Conservation (phyloP, 495 filamentous ascomycete genomes). For the Xylaria acuta region DNA sequence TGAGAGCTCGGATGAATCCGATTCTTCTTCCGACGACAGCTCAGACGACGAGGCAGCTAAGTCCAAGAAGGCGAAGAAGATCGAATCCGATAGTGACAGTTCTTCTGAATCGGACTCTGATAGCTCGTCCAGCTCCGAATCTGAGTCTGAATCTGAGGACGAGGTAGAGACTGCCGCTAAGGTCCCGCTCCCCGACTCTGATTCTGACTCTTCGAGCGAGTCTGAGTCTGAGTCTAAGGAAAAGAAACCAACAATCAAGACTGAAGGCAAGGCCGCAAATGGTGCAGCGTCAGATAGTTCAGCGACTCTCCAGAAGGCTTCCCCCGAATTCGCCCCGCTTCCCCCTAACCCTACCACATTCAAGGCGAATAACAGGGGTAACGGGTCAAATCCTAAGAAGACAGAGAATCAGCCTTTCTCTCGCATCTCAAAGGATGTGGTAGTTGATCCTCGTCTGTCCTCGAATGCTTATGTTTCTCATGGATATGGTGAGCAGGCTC, state of each 20-base stretch:
- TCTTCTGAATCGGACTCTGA: conserved; percentile 55
- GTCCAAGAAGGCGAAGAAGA: conserved; percentile 26
- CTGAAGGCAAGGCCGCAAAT: conserved; percentile 23
- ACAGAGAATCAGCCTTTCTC: conserved; percentile 67
- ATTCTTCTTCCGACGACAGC: conserved; percentile 50
- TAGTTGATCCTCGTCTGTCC: conserved; percentile 64
- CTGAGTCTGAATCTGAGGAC: conserved; percentile 40
- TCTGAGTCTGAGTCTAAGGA: conserved; percentile 48
- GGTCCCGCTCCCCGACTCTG: conserved; percentile 52
- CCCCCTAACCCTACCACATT: conserved; percentile 54
- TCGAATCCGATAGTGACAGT: conserved; percentile 38
- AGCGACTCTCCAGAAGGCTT: conserved; percentile 49
- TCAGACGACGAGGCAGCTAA: conserved; percentile 44
- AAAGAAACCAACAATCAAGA: conserved; percentile 35
- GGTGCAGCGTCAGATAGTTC: conserved; percentile 45
- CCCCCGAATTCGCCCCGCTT: conserved; percentile 48
- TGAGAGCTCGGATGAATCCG: conserved; percentile 44
- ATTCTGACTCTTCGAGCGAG: conserved; percentile 44
- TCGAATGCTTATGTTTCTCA: conserved; percentile 81
- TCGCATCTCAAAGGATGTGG: conserved; percentile 63
- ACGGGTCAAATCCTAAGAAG: conserved; percentile 48
- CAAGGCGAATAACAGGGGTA: conserved; percentile 55
- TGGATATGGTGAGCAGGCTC: conserved; percentile 87
- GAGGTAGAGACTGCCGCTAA: conserved; percentile 58
- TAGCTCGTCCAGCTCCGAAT: conserved; percentile 51